Evolutionary conservation across 1,139 yeast species (phyloP), one percentile per base, ranked within the genome.

Genomic region (Pichia sp.): DNA sequence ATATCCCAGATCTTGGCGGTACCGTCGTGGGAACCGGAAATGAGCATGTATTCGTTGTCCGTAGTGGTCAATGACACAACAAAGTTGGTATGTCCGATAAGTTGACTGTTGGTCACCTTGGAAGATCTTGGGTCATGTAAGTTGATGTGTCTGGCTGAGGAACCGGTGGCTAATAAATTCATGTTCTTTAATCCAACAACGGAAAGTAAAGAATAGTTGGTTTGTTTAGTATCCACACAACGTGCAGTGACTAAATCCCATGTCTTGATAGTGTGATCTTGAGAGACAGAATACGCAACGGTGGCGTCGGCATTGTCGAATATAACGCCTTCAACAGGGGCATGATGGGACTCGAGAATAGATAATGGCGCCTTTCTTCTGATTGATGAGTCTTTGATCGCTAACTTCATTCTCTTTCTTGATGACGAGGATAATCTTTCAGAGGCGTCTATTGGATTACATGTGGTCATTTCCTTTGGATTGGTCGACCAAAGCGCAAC

Each of bases 1-100:
- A 91, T 78, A 67, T 93, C 99, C 99, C 99, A 93, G 19, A 93
- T 85, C 59, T 90, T 84, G 38, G 86, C 94, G 2, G 96, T 86
- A 22, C 98, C 97, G 67, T 93, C 99, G 64, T 90, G 96, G 14
- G 97, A 89, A 17, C 86, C 96, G 8, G 96, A 86, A 19, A 89
- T 81, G 61, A 93, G 77, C 83, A 89, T 80, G 67, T 88, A 83
- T 43, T 80, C 86, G 58, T 82, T 85, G 53, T 77, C 79, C 11
- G 96, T 93, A 6, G 86, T 78, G 37, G 84, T 79, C 54, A 93
- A 71, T 3, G 85, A 77, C 20, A 85, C 94, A 33, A 93, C 98
- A 64, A 93, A 90, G 68, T 91, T 91, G 42, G 87, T 79, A 67
- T 93, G 99, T 10, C 99, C 99, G 39, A 82, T 74, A 48, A 93